Evolutionary conservation across 345 rosid genomes (phyloP), one percentile per base, ranked within the genome.

Genomic region (Salix brachista): DNA sequence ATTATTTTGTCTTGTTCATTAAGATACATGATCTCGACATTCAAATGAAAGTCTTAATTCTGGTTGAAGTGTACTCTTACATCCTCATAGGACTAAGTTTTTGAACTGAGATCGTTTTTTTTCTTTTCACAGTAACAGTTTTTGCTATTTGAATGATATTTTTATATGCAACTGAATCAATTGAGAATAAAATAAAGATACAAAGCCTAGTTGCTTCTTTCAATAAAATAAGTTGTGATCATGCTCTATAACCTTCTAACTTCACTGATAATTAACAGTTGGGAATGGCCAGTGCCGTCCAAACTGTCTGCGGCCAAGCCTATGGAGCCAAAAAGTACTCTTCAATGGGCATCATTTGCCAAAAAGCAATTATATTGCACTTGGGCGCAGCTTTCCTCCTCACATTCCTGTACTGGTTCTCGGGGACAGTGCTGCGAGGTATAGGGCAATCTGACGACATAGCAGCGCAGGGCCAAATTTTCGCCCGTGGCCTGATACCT

Each of bases 221-320:
- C 11, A 3, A 9, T n/a, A 21, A 21, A n/a, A n/a, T 10, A n/a
- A n/a, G 28, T 0, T n/a, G 62, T 10, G 3, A 58, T 58, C 13
- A n/a, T 23, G 14, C 62, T 10, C 23, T 58, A 3, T n/a, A 58
- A n/a, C 4, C 14, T 23, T n/a, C 61, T n/a, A n/a, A 58, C 14
- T 8, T 54, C 1, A n/a, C 4, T n/a, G 12, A 58, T 58, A 58
- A 58, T 56, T 3, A 58, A 58, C 81, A 95, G 99, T 75, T 91
- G 81, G 97, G 97, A 32, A 95, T 95, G 99, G 97, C 99, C 1
- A 93, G 97, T 70, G 99, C 99, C 12, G 99, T 93, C 46, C 99
- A 95, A 62, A 95, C 99, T 0, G 91, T 95, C 17, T 95, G 97
- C 77, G 99, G 99, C 4, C 97, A 93, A 87, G 99, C 99, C 6